These are phyloP conservation scores for Lipomyces kockii DNA, from an alignment of 805 yeast genomes.

Conservation along the genomic window DNA sequence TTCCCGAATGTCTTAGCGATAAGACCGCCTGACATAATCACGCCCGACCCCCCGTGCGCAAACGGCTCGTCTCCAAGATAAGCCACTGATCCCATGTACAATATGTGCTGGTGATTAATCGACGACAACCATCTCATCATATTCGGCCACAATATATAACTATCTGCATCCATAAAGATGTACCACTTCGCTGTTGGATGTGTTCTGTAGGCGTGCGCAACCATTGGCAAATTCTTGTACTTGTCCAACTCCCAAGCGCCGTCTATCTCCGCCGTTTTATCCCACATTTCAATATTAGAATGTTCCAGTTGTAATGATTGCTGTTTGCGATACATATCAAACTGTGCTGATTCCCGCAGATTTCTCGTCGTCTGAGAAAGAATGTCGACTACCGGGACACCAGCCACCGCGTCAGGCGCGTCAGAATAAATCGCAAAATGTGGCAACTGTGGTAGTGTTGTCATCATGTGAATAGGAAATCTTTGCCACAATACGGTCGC, in stretches of 20 bases:
- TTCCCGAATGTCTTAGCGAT: constrained; percentile 40
- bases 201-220: constrained; percentile 44
- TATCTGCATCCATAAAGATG: constrained; percentile 46
- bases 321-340: constrained; percentile 42
- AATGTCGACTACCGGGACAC: constrained; percentile 44
- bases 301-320: constrained; percentile 38
- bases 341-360: constrained; percentile 27
- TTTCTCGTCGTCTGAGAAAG: constrained; percentile 36
- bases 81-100: constrained; percentile 45
- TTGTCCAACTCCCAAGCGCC: constrained; percentile 47
- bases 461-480: constrained; percentile 45
- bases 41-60: constrained; percentile 51
- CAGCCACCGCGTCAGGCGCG: constrained; percentile 42
- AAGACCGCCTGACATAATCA: constrained; percentile 44
- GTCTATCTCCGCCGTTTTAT: constrained; percentile 17
- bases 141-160: constrained; percentile 43
- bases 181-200: constrained; percentile 45
- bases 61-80: constrained; percentile 37
- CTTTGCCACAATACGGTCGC: constrained; percentile 45
- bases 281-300: constrained; percentile 35
- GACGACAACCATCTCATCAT: constrained; percentile 38
- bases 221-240: constrained; percentile 48
- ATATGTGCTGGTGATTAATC: constrained; percentile 40
- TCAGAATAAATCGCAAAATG: constrained; percentile 47
- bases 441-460: constrained; percentile 45